These are phyloP conservation scores for Novymonas esmeraldas DNA, from an alignment of 208 protist genomes.

Conservation along the genomic window DNA sequence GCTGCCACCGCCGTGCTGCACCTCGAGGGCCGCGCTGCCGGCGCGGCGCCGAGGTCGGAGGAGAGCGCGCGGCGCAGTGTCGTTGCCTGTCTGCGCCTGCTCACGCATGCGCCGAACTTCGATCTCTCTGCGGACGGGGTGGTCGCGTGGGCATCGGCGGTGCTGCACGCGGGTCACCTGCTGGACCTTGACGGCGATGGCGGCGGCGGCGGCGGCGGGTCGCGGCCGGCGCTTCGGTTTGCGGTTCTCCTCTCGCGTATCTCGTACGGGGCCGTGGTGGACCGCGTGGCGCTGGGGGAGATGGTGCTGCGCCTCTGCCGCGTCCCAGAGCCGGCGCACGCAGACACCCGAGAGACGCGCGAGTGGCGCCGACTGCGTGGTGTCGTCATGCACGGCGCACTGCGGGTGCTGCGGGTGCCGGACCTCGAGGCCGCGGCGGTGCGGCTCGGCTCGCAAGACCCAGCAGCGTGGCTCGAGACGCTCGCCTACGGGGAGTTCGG, in stretches of 20 bases:
- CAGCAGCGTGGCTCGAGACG: constrained; percentile 38
- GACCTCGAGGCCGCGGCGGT: constrained; percentile 18
- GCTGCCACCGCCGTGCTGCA: constrained; percentile 30
- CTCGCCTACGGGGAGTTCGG: constrained; percentile 46
- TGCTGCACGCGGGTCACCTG: constrained; percentile 20
- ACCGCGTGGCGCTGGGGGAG: constrained; percentile 13
- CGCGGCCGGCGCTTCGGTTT: neutral
- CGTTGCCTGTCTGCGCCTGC: constrained; percentile 28
- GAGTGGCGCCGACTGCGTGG: constrained; percentile 76
- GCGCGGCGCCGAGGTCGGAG: neutral
- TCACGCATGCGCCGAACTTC: constrained; percentile 60
- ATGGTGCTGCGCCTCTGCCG: constrained; percentile 22
- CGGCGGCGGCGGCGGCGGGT: neutral
- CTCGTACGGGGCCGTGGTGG: constrained; percentile 24
- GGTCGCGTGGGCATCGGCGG: constrained; percentile 27
- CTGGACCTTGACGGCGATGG: neutral
- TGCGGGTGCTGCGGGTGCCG: constrained; percentile 20
- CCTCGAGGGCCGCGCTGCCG: neutral
- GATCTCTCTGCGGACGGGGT: constrained; percentile 37
- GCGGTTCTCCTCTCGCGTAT: constrained; percentile 49
- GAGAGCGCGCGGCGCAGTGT: constrained; percentile 13
- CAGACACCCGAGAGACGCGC: neutral
- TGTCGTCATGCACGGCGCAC: constrained; percentile 33
- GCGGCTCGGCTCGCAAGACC: neutral
- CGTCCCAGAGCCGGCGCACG: constrained; percentile 11